These are phyloP conservation scores for Fusarium abutilonis DNA, from an alignment of 2,329 filamentous ascomycete species.

Conservation along the genomic window DNA sequence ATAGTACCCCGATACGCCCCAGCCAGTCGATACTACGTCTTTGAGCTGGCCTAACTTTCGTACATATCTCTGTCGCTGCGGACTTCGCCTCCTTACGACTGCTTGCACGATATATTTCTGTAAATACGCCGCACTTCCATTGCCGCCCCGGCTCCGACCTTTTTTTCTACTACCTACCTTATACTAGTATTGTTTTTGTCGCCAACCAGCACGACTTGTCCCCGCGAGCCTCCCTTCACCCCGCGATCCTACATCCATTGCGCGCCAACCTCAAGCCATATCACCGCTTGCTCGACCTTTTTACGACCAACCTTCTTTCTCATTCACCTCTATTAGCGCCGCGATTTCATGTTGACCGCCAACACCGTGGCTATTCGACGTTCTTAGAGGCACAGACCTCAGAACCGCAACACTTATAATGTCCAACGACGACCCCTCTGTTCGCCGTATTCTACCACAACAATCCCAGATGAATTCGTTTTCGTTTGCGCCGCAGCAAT, in stretches of 20 bases:
- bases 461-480: slow-evolving; percentile 73
- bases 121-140: slow-evolving; percentile 9
- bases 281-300: slow-evolving; percentile 15
- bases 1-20: slow-evolving; percentile 33
- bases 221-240: slow-evolving; percentile 38
- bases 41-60: slow-evolving; percentile 34
- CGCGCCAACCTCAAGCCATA: slow-evolving; percentile 23
- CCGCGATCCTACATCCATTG: slow-evolving; percentile 33
- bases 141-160: slow-evolving; percentile 11
- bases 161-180: slow-evolving; percentile 11
- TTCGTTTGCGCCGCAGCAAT: slow-evolving; percentile 73
- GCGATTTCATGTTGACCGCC: slow-evolving; percentile 48
- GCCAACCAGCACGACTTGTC: slow-evolving; percentile 28
- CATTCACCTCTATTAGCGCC: slow-evolving; percentile 25
- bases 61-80: slow-evolving; percentile 23
- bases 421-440: slow-evolving; percentile 68
- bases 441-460: slow-evolving; percentile 72
- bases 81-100: slow-evolving; percentile 17
- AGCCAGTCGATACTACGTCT: slow-evolving; percentile 32
- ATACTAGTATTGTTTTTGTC: slow-evolving; percentile 35
- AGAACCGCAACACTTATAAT: slow-evolving; percentile 53
- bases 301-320: slow-evolving; percentile 15
- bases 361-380: slow-evolving; percentile 27
- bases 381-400: slow-evolving; percentile 43
- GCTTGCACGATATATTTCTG: slow-evolving; percentile 9